Evolutionary conservation across 345 rosid genomes (phyloP), one percentile per base, ranked within the genome.

Genomic region (Sonneratia caseolaris): DNA sequence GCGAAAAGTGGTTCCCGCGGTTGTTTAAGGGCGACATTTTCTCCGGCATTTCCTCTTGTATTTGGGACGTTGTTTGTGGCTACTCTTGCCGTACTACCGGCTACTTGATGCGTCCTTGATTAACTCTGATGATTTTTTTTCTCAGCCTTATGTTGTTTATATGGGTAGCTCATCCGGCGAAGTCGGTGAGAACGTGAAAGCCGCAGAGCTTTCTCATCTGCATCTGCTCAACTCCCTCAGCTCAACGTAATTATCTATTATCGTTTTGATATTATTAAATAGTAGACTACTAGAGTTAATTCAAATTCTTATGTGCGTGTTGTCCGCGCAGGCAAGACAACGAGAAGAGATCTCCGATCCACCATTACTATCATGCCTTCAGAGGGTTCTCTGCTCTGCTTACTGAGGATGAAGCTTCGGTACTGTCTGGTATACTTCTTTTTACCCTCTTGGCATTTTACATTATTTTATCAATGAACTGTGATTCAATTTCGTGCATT

Each of bases 341-440:
- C 18, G 19, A 35, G 66, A 85, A 75, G 42, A 83, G 81, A 72
- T 68, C 75, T 36, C 64, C 82, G 65, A 74, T 83, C 72, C 90
- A 84, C 75, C 88, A 83, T 72, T 89, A 88, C 68, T 67, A 64
- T 37, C 89, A 88, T 80, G 87, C 91, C 61, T 87, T 91, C 47
- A 85, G 73, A 66, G 96, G 97, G 11, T 91, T 91, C 86, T 89
- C 96, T 42, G 93, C 89, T 73, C 76, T 86, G 88, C 97, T 89
- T 18, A 91, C 90, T 0, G 74, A 81, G 38, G 75, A 73, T 49
- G 93, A 91, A 83, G 96, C 96, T 56, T 86, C 91, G 67, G 51
- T 43, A 11, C 71, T 89, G 70, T 80, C 93, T 71, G 81, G 97
- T 89, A 82, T 71, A 18, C 27, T 27, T 15, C 40, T 27, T 47